A percentile compares a stretch with the other conserved stretches of the same genome.
Evolutionary conservation across 257 asterid species (phyloP).

Genomic region (Solanum sejunctum): DNA sequence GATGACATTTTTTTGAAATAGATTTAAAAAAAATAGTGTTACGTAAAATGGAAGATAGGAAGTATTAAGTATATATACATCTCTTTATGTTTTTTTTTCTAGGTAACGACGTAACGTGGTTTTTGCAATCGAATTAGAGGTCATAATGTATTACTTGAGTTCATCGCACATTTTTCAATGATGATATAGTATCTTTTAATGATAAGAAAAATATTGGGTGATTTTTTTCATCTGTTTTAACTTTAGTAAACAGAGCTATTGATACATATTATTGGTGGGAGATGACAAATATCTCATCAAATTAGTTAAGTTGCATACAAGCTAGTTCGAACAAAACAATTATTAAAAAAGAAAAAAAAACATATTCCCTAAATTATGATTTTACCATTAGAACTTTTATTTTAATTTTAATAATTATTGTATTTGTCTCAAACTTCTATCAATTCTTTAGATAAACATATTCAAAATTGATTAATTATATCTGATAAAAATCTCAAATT

Average conservation of each 20-base stretch:
- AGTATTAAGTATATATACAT: too few species aligned
- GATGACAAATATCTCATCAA: neutral
- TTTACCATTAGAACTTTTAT: neutral
- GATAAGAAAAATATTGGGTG: too few species aligned
- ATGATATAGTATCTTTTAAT: neutral
- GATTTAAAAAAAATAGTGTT: too few species aligned
- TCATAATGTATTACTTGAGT: neutral
- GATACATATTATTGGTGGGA: too few species aligned
- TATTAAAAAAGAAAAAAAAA: neutral
- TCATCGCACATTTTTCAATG: neutral
- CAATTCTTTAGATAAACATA: neutral
- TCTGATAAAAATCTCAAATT: neutral
- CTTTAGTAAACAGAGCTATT: too few species aligned
- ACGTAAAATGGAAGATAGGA: too few species aligned
- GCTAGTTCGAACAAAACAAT: too few species aligned
- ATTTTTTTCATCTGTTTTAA: too few species aligned
- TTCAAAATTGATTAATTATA: neutral
- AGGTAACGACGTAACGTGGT: neutral
- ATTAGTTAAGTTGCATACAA: too few species aligned
- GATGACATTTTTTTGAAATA: too few species aligned
- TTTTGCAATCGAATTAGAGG: neutral
- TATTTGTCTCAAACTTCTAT: neutral
- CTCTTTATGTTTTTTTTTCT: too few species aligned
- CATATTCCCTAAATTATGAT: neutral
- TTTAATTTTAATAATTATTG: neutral